These are phyloP conservation scores for Arthrobotrys iridis DNA, from an alignment of 2,329 filamentous ascomycete species.

Conservation along the genomic window DNA sequence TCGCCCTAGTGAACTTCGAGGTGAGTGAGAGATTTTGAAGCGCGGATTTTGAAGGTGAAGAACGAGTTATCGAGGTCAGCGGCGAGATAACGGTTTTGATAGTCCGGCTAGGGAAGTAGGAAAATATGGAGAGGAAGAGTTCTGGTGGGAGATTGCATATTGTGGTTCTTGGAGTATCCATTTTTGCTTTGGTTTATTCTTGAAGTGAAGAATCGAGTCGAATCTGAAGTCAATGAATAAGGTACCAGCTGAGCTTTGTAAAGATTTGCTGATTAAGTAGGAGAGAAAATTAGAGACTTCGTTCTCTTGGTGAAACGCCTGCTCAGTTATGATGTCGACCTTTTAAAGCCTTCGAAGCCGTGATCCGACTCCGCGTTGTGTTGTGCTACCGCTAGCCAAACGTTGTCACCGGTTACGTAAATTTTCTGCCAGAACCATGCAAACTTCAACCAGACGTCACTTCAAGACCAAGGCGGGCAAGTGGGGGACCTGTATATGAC, in stretches of 20 bases:
- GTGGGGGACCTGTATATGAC: conserved; percentile 6
- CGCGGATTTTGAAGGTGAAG: conserved; percentile 28
- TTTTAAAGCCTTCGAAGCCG: background rate
- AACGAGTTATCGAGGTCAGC: background rate
- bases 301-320: background rate
- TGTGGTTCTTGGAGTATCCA: background rate
- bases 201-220: background rate
- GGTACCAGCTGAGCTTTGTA: no score
- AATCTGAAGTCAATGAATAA: no score
- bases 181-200: background rate
- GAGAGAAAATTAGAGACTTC: background rate
- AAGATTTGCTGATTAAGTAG: background rate
- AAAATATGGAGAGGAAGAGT: conserved; percentile 38
- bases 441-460: conserved; percentile 6
- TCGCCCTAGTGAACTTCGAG: background rate
- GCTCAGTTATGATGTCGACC: conserved; percentile 19
- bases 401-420: conserved; percentile 41
- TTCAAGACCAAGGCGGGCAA: background rate
- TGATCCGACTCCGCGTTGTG: conserved; percentile 25
- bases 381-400: conserved; percentile 20
- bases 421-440: conserved; percentile 1
- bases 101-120: conserved; percentile 22
- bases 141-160: conserved; percentile 29
- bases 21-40: conserved; percentile 29
- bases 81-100: conserved; percentile 31